These are phyloP conservation scores for Suillus sp. DNA, from an alignment of 768 basidiomycete genomes.

Conservation along the genomic window DNA sequence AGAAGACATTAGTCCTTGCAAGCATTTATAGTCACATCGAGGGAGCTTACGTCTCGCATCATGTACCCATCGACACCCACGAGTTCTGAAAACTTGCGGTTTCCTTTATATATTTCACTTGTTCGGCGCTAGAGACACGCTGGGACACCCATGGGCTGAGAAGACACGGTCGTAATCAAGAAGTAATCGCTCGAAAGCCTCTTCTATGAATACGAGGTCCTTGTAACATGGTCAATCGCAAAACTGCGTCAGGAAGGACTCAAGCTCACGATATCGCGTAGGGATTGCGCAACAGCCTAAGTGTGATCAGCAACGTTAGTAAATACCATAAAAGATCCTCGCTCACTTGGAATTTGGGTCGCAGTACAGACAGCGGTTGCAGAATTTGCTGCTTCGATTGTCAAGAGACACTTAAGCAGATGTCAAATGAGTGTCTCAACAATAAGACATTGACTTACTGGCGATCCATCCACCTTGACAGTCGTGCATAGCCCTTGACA, in stretches of 20 bases:
- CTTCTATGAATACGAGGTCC: slow-evolving; percentile 97
- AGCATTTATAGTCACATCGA: slow-evolving; percentile 1
- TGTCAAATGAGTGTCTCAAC: neutral
- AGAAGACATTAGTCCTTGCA: slow-evolving; percentile 3
- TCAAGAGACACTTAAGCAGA: slow-evolving; percentile 71
- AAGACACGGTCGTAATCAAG: slow-evolving; percentile 95
- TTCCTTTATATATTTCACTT: slow-evolving; percentile 98
- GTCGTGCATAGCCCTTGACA: too few species aligned
- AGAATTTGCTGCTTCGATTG: slow-evolving; percentile 92
- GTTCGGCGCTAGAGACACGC: slow-evolving; percentile 96
- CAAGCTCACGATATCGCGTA: slow-evolving; percentile 45
- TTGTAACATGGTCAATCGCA: slow-evolving; percentile 27
- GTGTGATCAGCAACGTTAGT: slow-evolving; percentile 6
- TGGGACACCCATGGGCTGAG: slow-evolving; percentile 94
- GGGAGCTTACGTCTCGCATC: slow-evolving; percentile 71
- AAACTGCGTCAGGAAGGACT: neutral
- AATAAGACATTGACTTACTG: slow-evolving; percentile 55
- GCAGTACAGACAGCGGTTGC: slow-evolving; percentile 80
- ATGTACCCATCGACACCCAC: slow-evolving; percentile 85
- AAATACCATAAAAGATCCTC: neutral
- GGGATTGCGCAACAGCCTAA: slow-evolving; percentile 59
- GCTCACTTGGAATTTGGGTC: slow-evolving; percentile 83
- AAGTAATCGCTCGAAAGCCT: slow-evolving; percentile 93
- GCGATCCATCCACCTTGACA: slow-evolving; percentile 29
- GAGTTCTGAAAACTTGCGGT: slow-evolving; percentile 91